Conservation (phyloP, 768 basidiomycete species). For the Xanthoconium purpureum region DNA sequence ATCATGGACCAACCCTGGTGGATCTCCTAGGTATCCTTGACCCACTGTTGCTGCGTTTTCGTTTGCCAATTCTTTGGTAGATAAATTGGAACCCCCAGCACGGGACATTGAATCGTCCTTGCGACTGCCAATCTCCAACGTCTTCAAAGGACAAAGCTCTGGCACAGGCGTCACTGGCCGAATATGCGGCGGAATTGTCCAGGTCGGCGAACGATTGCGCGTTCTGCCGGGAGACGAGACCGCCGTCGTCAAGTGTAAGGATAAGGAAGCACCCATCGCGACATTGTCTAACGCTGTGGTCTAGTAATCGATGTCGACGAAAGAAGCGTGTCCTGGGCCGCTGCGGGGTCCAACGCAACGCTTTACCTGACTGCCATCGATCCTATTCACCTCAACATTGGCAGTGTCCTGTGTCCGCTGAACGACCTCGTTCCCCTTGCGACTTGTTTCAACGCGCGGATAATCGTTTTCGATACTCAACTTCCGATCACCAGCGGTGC, state of each 20-base stretch:
- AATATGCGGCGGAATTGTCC: conserved; percentile 82
- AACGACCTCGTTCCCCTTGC: conserved; percentile 72
- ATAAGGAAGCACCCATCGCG: background rate
- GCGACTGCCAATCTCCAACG: conserved; percentile 89
- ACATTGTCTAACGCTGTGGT: background rate
- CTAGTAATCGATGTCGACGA: conserved; percentile 86
- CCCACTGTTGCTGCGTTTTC: background rate
- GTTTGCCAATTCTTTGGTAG: conserved; percentile 38
- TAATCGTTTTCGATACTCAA: conserved; percentile 92
- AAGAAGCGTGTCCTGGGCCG: conserved; percentile 76
- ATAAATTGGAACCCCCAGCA: conserved; percentile 74
- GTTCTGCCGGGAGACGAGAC: conserved; percentile 92
- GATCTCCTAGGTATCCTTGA: conserved; percentile 68
- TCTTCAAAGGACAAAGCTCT: conserved; percentile 85
- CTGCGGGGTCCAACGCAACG: conserved; percentile 87
- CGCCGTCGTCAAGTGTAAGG: conserved; percentile 68
- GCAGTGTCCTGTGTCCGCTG: conserved; percentile 82
- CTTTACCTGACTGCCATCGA: conserved; percentile 83
- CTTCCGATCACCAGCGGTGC: conserved; percentile 86
- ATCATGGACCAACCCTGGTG: conserved; percentile 79
- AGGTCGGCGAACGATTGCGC: conserved; percentile 85
- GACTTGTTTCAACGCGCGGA: conserved; percentile 74
- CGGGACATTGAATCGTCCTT: conserved; percentile 75
- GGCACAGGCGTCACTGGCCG: conserved; percentile 79
- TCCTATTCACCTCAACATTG: conserved; percentile 80